Conservation (phyloP, 2,329 filamentous ascomycete species). For the Tolypocladium paradoxum region DNA sequence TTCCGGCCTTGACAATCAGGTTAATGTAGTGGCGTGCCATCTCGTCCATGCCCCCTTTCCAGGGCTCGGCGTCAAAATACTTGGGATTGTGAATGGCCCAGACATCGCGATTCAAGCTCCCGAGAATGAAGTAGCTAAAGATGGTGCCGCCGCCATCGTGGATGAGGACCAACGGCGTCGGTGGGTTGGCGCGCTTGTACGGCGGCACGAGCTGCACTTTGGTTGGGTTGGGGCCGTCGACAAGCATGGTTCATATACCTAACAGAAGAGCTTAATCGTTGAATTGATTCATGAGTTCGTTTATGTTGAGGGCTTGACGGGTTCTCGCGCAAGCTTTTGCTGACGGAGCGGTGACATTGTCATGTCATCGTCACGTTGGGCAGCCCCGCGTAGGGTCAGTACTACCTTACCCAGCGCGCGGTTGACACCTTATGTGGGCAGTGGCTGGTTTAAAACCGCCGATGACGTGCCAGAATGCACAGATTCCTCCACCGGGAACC, state of each 20-base stretch:
- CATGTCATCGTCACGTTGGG: background rate
- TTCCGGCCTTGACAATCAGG: constrained; percentile 11
- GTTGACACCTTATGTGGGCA: background rate
- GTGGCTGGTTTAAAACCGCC: background rate
- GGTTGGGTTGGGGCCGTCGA: constrained; percentile 13
- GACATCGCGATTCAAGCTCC: constrained; percentile 15
- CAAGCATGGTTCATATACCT: constrained; percentile 7
- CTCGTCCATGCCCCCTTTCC: constrained; percentile 17
- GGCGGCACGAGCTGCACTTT: constrained; percentile 10
- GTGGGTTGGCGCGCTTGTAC: constrained; percentile 7
- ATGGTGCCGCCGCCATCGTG: constrained; percentile 21
- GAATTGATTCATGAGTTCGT: background rate
- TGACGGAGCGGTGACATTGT: background rate
- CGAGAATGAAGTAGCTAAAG: constrained; percentile 18
- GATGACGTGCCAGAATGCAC: no score
- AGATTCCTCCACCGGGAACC: no score
- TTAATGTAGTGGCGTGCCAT: constrained; percentile 17
- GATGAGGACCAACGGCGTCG: constrained; percentile 16
- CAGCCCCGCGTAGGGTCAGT: background rate
- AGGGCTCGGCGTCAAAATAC: constrained; percentile 12
- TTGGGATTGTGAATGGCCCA: constrained; percentile 20
- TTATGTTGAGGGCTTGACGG: background rate
- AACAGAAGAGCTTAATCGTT: background rate
- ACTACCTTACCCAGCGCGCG: background rate
- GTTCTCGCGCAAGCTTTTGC: background rate